Conservation (phyloP, 352 stramenopile genomes). For the Lagenidium giganteum region DNA sequence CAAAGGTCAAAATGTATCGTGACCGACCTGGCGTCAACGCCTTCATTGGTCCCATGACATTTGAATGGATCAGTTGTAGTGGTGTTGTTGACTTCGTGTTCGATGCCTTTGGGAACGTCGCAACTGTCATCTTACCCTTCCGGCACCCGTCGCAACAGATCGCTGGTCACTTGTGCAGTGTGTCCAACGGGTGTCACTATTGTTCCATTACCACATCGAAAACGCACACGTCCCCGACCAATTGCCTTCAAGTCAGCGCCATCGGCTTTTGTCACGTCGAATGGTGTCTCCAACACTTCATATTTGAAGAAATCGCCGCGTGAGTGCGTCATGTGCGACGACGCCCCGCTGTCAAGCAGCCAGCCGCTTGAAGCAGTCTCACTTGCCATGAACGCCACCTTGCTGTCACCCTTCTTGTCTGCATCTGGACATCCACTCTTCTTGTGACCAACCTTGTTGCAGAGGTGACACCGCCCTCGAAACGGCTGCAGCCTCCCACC, state of each 20-base stretch:
- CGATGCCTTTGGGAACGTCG: constrained; percentile 6
- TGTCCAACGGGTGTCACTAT: constrained; percentile 6
- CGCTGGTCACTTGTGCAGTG: constrained; percentile 1
- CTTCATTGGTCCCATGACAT: constrained; percentile 17
- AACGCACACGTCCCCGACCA: background rate
- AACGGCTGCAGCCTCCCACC: background rate
- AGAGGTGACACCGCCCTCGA: background rate
- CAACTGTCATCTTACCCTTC: constrained; percentile 9
- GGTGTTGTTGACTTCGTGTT: constrained; percentile 14
- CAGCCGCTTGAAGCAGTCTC: background rate
- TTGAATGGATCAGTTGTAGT: constrained; percentile 14
- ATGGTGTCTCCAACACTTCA: background rate
- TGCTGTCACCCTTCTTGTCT: background rate
- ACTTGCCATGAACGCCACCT: constrained; percentile 2
- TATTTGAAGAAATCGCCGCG: constrained; percentile 9
- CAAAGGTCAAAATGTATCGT: constrained; percentile 8
- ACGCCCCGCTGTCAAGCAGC: constrained; percentile 14
- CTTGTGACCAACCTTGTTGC: constrained; percentile 5
- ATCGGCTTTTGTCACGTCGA: constrained; percentile 14
- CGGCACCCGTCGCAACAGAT: constrained; percentile 13
- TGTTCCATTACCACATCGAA: background rate
- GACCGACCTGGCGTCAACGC: constrained; percentile 9
- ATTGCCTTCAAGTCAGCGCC: constrained; percentile 6
- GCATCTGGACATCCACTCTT: background rate
- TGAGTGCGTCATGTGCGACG: constrained; percentile 13